Conservation (phyloP, 2,329 filamentous ascomycete species). For the Zymoseptoria brevis region DNA sequence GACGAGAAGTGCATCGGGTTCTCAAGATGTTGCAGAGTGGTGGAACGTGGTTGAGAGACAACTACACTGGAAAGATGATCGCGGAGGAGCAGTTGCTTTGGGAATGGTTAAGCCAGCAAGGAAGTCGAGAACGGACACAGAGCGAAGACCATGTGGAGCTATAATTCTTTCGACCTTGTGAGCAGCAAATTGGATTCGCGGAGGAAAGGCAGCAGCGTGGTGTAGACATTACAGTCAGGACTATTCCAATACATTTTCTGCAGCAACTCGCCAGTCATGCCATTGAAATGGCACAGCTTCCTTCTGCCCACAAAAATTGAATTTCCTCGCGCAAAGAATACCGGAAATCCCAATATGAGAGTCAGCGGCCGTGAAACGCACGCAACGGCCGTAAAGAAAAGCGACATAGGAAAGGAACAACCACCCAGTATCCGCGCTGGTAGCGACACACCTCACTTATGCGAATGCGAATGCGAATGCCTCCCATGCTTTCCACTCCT, state of each 20-base stretch:
- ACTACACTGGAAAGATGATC: too few relatives aligned
- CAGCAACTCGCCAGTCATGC: background rate
- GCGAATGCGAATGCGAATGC: conserved; percentile 10
- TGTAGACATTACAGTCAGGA: too few relatives aligned
- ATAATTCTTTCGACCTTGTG: too few relatives aligned
- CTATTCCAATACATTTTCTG: background rate
- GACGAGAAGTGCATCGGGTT: too few relatives aligned
- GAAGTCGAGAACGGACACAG: too few relatives aligned
- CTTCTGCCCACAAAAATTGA: background rate
- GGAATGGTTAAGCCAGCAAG: too few relatives aligned
- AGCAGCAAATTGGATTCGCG: too few relatives aligned
- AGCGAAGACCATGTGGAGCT: too few relatives aligned
- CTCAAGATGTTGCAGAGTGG: background rate
- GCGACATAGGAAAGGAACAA: background rate
- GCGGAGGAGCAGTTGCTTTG: too few relatives aligned
- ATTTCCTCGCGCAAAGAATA: background rate
- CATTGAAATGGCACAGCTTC: background rate
- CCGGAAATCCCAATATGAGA: background rate
- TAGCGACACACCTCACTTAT: background rate
- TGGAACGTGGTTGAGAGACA: background rate
- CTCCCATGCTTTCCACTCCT: conserved; percentile 11
- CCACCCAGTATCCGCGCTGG: background rate
- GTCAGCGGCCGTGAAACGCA: background rate
- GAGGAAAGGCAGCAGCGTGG: too few relatives aligned
- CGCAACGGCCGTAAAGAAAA: background rate